These are phyloP conservation scores for Leucosporidium yakuticum DNA, from an alignment of 768 basidiomycete species.

Conservation along the genomic window DNA sequence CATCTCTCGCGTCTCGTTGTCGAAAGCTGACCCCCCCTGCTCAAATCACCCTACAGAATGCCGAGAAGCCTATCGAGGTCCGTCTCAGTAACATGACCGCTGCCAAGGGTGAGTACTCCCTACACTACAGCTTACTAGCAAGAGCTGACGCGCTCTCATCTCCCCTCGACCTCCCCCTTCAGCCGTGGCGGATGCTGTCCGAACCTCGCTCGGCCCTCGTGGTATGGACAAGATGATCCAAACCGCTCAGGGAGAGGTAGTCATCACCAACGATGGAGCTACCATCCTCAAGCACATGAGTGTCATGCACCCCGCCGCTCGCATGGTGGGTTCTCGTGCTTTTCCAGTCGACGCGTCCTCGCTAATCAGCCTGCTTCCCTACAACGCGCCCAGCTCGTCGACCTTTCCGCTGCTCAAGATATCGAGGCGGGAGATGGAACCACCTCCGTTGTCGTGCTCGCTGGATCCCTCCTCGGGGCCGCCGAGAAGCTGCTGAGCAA, in stretches of 20 bases:
- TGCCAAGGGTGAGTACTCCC: constrained; percentile 57
- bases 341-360: background rate
- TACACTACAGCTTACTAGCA: background rate
- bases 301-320: constrained; percentile 93
- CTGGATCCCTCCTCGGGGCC: constrained; percentile 83
- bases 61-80: constrained; percentile 98
- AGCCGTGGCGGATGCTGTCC: constrained; percentile 97
- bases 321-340: constrained; percentile 62
- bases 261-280: constrained; percentile 98
- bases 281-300: constrained; percentile 80
- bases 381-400: constrained; percentile 65
- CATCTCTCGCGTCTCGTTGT: background rate
- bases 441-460: constrained; percentile 92
- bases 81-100: constrained; percentile 96
- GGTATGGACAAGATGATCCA: constrained; percentile 99
- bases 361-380: background rate
- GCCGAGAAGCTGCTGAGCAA: constrained; percentile 95
- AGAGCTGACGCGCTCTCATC: background rate
- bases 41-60: constrained; percentile 31
- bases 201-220: constrained; percentile 90
- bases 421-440: constrained; percentile 98
- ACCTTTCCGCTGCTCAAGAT: constrained; percentile 95
- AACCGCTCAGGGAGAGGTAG: constrained; percentile 74
- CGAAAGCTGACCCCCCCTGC: background rate
- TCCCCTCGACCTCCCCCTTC: background rate